Evolutionary conservation across 2,329 filamentous ascomycete species (phyloP), one percentile per base, ranked within the genome.

Genomic region (Plenodomus biglobosus): DNA sequence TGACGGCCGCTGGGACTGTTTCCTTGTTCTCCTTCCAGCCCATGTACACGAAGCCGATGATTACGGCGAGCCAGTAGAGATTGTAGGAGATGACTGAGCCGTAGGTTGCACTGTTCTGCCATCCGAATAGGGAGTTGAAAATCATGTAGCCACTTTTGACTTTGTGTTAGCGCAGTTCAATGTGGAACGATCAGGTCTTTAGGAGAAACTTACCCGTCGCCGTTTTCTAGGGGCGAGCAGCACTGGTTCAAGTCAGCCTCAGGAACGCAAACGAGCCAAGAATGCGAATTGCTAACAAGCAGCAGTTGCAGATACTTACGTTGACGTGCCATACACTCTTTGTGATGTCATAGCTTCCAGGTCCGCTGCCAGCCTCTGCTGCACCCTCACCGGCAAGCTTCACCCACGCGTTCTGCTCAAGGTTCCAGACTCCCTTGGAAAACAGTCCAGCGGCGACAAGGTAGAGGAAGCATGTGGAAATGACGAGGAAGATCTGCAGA

Each of bases 11-110:
- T 10, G 40, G 18, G 18, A 5, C 39, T 16, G 17, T 51, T n/a
- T 48, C 42, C 8, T 75, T 76, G 48, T 71, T 73, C 73, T 94
- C 89, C 54, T 80, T 80, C 73, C 83, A 89, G 36, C 85, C 79
- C 77, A 92, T 79, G 27, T 75, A 57, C 13, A 83, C 52, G 66
- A 92, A 88, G 4, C 79, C 80, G 15, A 78, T 52, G 47, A 91
- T 90, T 56, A 90, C 79, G 8, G 76, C 77, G 42, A 94, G 73
- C 91, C 90, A 96, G 76, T 95, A 95, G 15, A 92, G 49, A 68
- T 94, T 95, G 75, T 95, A 95, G 1, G 87, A 85, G 54, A 95
- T 84, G 55, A 95, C 87, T 1, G 88, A 92, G 42, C 90, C 90
- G 62, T 92, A 91, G 1, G 90, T 95, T 4, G 88, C 91, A 11